Evolutionary conservation across 176 grass and related monocot genomes (phyloP).

Genomic region (Eleusine coracana): DNA sequence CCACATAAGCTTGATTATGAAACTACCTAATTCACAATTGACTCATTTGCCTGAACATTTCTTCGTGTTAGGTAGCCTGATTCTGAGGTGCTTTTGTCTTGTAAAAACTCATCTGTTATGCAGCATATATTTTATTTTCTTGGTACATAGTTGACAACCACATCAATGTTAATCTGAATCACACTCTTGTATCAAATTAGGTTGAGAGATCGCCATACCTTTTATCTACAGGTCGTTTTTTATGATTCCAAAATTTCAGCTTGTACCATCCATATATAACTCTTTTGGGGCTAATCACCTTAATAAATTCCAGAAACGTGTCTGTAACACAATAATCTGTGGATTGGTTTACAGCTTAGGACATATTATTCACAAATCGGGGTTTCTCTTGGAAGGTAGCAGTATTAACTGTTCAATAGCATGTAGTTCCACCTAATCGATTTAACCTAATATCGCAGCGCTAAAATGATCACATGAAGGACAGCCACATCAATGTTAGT

Average conservation of each 20-base stretch:
- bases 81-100: background rate
- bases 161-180: slow-evolving; percentile 21
- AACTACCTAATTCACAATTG: slow-evolving; percentile 4
- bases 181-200: background rate
- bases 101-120: background rate
- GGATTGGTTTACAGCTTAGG: background rate
- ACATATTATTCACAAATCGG: background rate
- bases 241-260: background rate
- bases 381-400: background rate
- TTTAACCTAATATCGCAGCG: slow-evolving; percentile 20
- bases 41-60: background rate
- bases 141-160: background rate
- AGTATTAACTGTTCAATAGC: background rate
- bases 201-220: background rate
- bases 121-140: background rate
- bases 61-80: background rate
- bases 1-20: slow-evolving; percentile 25
- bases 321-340: slow-evolving; percentile 16
- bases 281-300: background rate
- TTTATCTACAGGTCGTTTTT: background rate
- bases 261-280: background rate
- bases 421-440: slow-evolving; percentile 7
- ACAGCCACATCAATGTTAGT: no score
- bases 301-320: background rate
- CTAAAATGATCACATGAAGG: background rate